Conservation (phyloP, 352 stramenopile genomes). For the Phytophthora pini region DNA sequence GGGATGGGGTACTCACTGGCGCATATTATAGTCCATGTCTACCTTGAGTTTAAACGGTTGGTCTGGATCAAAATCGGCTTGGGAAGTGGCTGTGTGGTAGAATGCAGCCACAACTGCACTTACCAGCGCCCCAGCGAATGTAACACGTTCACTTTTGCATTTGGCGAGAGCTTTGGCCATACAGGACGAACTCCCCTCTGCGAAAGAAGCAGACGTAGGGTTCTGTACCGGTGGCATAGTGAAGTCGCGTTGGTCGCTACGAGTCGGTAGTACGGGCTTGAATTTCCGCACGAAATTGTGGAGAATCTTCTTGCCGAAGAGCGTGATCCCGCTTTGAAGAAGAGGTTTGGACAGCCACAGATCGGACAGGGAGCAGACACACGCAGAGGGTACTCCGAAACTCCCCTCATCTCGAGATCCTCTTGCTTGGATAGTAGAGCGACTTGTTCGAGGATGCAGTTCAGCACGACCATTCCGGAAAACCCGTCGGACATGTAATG, state of each 20-base stretch:
- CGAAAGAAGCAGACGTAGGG: too few relatives aligned
- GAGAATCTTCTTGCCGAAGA: conserved; percentile 27
- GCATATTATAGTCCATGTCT: conserved; percentile 54
- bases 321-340: background rate
- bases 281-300: conserved; percentile 23
- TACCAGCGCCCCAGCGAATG: conserved; percentile 40
- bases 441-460: too few relatives aligned
- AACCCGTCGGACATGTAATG: too few relatives aligned
- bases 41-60: conserved; percentile 43
- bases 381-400: too few relatives aligned
- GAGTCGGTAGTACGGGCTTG: conserved; percentile 22
- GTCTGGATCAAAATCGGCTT: conserved; percentile 7
- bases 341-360: too few relatives aligned
- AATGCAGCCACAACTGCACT: conserved; percentile 18
- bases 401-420: too few relatives aligned
- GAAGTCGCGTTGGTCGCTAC: background rate
- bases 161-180: conserved; percentile 25
- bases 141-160: conserved; percentile 44
- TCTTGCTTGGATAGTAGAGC: too few relatives aligned
- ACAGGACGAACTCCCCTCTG: too few relatives aligned
- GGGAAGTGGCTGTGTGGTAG: conserved; percentile 13
- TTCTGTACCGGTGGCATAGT: too few relatives aligned
- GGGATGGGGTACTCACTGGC: conserved; percentile 32
- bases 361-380: too few relatives aligned
- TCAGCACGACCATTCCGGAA: too few relatives aligned